Conservation (phyloP, 2,329 filamentous ascomycete species). For the Pezicula neosporulosa region DNA sequence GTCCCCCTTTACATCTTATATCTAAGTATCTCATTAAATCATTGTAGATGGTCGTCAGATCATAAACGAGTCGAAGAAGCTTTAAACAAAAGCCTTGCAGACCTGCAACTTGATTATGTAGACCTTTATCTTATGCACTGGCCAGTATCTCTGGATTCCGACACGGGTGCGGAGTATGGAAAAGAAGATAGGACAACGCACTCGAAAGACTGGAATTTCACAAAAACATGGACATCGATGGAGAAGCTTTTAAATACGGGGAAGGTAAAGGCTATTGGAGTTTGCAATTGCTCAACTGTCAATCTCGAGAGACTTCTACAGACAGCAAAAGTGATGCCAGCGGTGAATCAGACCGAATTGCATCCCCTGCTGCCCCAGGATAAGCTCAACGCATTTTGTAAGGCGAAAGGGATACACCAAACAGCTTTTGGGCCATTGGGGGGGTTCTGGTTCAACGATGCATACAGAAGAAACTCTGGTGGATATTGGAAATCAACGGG, state of each 20-base stretch:
- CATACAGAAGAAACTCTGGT: slow-evolving; percentile 51
- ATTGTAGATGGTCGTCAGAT: slow-evolving; percentile 26
- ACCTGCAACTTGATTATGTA: slow-evolving; percentile 30
- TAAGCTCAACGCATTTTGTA: slow-evolving; percentile 43
- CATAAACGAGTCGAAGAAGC: slow-evolving; percentile 21
- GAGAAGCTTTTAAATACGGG: slow-evolving; percentile 47
- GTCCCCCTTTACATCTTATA: slow-evolving; percentile 38
- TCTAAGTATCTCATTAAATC: neutral
- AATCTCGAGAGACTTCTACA: slow-evolving; percentile 32
- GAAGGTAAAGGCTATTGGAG: slow-evolving; percentile 51
- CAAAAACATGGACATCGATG: slow-evolving; percentile 52
- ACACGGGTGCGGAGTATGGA: slow-evolving; percentile 1
- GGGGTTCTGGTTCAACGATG: slow-evolving; percentile 30
- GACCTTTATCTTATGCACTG: slow-evolving; percentile 33
- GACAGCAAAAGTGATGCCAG: slow-evolving; percentile 43
- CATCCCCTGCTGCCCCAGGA: slow-evolving; percentile 47
- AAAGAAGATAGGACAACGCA: slow-evolving; percentile 6
- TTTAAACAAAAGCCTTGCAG: slow-evolving; percentile 25
- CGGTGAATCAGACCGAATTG: slow-evolving; percentile 53
- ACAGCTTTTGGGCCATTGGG: slow-evolving; percentile 41
- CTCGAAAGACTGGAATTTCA: slow-evolving; percentile 25
- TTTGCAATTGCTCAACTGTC: slow-evolving; percentile 52
- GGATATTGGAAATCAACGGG: slow-evolving; percentile 19
- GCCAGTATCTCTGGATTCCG: slow-evolving; percentile 21
- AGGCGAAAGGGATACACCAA: slow-evolving; percentile 41